Evolutionary conservation across 2,329 filamentous ascomycete genomes (phyloP), one percentile per base, ranked within the genome.

Genomic region (Colletotrichum gigasporum): DNA sequence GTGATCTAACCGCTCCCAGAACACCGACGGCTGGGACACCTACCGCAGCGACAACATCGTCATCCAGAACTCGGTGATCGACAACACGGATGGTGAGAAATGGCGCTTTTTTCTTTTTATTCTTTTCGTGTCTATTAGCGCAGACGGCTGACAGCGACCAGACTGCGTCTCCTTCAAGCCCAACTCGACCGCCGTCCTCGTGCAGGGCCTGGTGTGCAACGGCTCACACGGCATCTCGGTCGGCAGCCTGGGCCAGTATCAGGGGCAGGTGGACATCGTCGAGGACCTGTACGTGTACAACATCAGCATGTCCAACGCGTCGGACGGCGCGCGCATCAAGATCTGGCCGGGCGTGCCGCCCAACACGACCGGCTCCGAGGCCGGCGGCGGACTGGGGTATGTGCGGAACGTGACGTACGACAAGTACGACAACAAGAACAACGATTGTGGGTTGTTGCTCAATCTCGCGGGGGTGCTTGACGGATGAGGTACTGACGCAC

Each of bases 101-200:
- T 30, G n/a, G n/a, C n/a, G 35, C 14, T 37, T 34, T 34, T 34
- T 34, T 34, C n/a, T n/a, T n/a, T n/a, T n/a, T n/a, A n/a, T n/a
- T n/a, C n/a, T n/a, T n/a, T n/a, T n/a, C n/a, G n/a, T n/a, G n/a
- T n/a, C n/a, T n/a, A n/a, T n/a, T n/a, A n/a, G n/a, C n/a, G n/a
- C n/a, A 1, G 1, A 9, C 16, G 14, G 2, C 28, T 56, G 7
- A 47, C 3, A 3, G 2, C 12, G 9, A 2, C 8, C 7, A 52
- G 47, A 92, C 71, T 92, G 90, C 64, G 87, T 92, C 6, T 89
- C 88, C 0, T 92, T 92, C 82, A 92, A 92, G 75, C 90, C 89
- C 14, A 92, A 92, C 73, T 88, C 84, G 69, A 91, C 88, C 34
- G 83, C 90, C 65, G 85, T 92, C 6, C 74, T 91, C 2, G 85